Evolutionary conservation across 768 basidiomycete species (phyloP), one percentile per base, ranked within the genome.

Genomic region (Mycena polygramma): DNA sequence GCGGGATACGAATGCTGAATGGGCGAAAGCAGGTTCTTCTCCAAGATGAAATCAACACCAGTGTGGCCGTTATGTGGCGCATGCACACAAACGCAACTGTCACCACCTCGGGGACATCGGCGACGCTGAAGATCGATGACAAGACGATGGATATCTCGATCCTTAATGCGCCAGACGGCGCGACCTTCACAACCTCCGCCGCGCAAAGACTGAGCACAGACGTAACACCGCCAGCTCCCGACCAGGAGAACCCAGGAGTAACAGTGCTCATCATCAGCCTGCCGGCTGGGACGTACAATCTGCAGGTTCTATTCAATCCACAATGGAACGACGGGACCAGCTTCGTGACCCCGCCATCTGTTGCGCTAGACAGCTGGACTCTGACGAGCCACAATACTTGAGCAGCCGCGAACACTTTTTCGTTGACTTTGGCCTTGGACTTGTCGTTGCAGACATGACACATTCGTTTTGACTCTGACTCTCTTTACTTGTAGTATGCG

Each of bases 21-120:
- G 84, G 82, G 45, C 90, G 98, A 71, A 88, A 86, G 70, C 98
- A 98, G 81, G 91, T 98, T 17, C 89, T 99, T 19, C 78, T 99
- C 54, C 97, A 97, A 79, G 97, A 98, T 81, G 98, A 99, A 77
- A 91, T 98, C 76, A 86, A 81, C 24, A 83, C 90, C 3, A 80
- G 85, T 41, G 83, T 79, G 8, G 74, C 84, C 24, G 79, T 98
- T 54, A 88, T 91, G 83, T 98, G 97, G 97, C 91, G 95, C 55
- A 94, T 94, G 87, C 96, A 99, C 81, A 98, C 97, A 66, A 99
- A 99, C 81, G 97, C 97, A 14, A 95, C 95, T 5, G 79, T 95
- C 45, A 75, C 78, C 65, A 76, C 81, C 62, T 81, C 79, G 62
- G 90, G 91, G 39, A 88, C 87, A 6, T 88, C 91, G 1, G 97